These are phyloP conservation scores for Alternaria longipes DNA, from an alignment of 2,329 filamentous ascomycete genomes.

Conservation along the genomic window DNA sequence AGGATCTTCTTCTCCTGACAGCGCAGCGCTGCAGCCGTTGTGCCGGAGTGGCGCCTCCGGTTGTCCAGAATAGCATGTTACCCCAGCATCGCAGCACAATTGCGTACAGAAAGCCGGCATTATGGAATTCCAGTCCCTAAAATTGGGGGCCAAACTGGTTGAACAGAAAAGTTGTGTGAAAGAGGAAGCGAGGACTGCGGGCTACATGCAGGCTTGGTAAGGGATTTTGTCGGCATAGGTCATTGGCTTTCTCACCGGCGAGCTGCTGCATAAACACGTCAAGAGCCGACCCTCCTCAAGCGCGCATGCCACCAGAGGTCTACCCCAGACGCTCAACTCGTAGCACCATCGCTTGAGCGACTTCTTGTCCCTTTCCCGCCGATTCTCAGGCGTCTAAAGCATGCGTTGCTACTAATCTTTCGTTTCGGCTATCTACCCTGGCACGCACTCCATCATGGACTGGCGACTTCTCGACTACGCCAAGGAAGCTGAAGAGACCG, in stretches of 20 bases:
- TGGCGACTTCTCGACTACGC: slow-evolving; percentile 52
- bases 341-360: slow-evolving; percentile 39
- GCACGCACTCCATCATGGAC: slow-evolving; percentile 48
- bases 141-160: slow-evolving; percentile 44
- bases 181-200: slow-evolving; percentile 40
- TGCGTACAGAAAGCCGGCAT: slow-evolving; percentile 20
- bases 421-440: slow-evolving; percentile 31
- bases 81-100: slow-evolving; percentile 20
- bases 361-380: slow-evolving; percentile 20
- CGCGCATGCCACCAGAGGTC: slow-evolving; percentile 33
- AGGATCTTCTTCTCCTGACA: slow-evolving; percentile 9
- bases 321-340: slow-evolving; percentile 39
- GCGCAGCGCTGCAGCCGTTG: slow-evolving; percentile 14
- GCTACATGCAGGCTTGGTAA: slow-evolving; percentile 45
- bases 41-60: slow-evolving; percentile 23
- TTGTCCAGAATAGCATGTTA: slow-evolving; percentile 18
- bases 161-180: slow-evolving; percentile 30
- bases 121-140: slow-evolving; percentile 21
- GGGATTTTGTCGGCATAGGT: slow-evolving; percentile 44
- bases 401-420: slow-evolving; percentile 25
- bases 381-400: slow-evolving; percentile 25
- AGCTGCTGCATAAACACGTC: slow-evolving; percentile 50
- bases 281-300: slow-evolving; percentile 40
- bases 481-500: slow-evolving; percentile 62
- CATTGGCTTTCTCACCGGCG: slow-evolving; percentile 46